Percentiles rank a stretch among this genome's conserved stretches.
Evolutionary conservation across 495 filamentous ascomycete species (phyloP).

Genomic region (Astrothelium subdiscretum): DNA sequence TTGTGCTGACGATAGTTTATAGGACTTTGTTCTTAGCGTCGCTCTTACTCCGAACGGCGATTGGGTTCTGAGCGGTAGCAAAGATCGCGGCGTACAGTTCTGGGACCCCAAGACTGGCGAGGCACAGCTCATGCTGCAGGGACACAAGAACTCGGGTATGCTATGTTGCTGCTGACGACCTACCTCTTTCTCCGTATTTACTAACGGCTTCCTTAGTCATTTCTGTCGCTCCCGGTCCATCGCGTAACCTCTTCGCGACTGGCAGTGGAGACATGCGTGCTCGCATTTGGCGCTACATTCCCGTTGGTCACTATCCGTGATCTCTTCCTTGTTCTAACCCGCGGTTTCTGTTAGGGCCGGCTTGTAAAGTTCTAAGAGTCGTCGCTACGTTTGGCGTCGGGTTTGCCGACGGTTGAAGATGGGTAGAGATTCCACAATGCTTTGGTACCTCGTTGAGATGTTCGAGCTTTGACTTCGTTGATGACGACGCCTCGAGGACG

Average conservation of each 20-base stretch:
- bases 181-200: background rate
- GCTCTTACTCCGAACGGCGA: conserved; percentile 29
- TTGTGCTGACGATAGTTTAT: background rate
- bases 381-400: too few species aligned
- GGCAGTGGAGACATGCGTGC: conserved; percentile 34
- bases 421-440: too few species aligned
- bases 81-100: conserved; percentile 34
- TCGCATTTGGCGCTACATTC: conserved; percentile 30
- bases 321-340: background rate
- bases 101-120: conserved; percentile 32
- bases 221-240: conserved; percentile 32
- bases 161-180: background rate
- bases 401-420: too few species aligned
- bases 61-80: conserved; percentile 32
- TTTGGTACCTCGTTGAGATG: background rate
- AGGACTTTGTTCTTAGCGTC: conserved; percentile 34
- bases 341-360: background rate
- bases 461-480: background rate
- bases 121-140: conserved; percentile 33
- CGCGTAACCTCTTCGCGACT: conserved; percentile 29
- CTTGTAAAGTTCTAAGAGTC: background rate
- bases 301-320: background rate
- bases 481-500: background rate
- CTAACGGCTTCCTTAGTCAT: conserved; percentile 22
- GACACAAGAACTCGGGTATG: conserved; percentile 34